phyloP scores from a whole-genome alignment of 73 alveolate species.

The Urostyla sp. region DNA sequence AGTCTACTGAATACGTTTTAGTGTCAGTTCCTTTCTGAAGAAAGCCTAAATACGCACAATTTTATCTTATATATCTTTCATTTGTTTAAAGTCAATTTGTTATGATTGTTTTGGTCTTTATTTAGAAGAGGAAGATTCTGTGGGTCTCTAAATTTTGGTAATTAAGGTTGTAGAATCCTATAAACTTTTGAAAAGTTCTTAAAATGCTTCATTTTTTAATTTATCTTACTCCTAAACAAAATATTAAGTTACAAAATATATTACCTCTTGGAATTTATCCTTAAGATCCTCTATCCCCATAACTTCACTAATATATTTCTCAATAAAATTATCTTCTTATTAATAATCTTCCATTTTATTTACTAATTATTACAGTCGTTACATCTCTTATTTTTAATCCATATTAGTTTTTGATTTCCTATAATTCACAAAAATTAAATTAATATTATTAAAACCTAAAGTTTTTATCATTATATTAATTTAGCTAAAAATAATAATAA shows the following conservation, averaged over 20 bases:
- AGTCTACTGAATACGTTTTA: constrained; percentile 26
- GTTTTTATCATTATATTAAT: too few species aligned
- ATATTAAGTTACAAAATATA: background rate
- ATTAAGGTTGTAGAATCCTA: background rate
- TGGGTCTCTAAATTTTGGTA: background rate
- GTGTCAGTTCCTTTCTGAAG: constrained; percentile 51
- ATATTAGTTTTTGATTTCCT: constrained; percentile 4
- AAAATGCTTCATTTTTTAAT: constrained; percentile 35
- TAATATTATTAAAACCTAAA: too few species aligned
- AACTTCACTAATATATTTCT: background rate
- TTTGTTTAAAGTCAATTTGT: background rate
- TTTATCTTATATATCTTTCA: constrained; percentile 3
- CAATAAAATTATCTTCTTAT: too few species aligned
- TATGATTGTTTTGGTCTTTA: background rate
- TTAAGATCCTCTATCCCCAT: background rate
- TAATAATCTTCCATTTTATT: too few species aligned
- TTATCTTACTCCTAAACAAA: constrained; percentile 22
- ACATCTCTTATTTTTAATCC: background rate
- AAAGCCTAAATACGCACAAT: constrained; percentile 38
- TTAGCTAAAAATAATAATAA: too few species aligned
- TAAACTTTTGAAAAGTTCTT: background rate
- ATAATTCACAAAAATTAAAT: background rate
- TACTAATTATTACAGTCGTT: too few species aligned
- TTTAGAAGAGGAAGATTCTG: background rate
- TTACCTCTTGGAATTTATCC: background rate